These are phyloP conservation scores for Lactarius vividus DNA, from an alignment of 768 basidiomycete genomes.

Conservation along the genomic window DNA sequence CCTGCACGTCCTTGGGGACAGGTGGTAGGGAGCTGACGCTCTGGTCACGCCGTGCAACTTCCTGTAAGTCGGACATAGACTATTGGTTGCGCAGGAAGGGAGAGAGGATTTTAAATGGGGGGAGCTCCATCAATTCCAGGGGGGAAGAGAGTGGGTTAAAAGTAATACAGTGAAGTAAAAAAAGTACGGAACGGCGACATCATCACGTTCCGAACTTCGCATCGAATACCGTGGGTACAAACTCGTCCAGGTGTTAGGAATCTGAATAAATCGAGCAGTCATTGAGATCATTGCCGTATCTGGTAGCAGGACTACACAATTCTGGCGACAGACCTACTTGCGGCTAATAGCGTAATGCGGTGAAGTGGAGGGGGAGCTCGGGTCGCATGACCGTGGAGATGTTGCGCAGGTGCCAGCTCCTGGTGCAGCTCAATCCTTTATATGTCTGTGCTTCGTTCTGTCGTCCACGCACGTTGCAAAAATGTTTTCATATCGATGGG, in stretches of 20 bases:
- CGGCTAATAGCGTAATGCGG: not conserved
- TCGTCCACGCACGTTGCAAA: no score
- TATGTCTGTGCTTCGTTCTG: no score
- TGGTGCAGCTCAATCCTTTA: no score
- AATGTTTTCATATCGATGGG: no score
- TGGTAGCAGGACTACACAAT: not conserved
- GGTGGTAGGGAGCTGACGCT: slow-evolving; percentile 10
- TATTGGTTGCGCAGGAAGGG: not conserved
- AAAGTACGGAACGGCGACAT: not conserved
- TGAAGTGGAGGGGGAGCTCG: not conserved
- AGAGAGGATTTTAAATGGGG: not conserved
- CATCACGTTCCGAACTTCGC: not conserved
- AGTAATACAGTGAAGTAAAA: not conserved
- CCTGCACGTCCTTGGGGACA: not conserved
- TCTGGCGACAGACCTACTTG: not conserved
- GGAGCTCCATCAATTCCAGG: not conserved
- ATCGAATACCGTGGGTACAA: not conserved
- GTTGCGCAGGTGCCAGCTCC: no score
- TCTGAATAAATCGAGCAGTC: not conserved
- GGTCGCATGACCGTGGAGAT: no score
- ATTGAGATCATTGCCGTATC: not conserved
- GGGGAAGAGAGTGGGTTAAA: not conserved
- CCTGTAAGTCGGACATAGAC: slow-evolving; percentile 11
- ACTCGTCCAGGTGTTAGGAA: not conserved
- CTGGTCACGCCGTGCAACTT: not conserved